These are phyloP conservation scores for Oropetium thomaeum DNA, from an alignment of 176 grass and related monocot genomes.

Conservation along the genomic window DNA sequence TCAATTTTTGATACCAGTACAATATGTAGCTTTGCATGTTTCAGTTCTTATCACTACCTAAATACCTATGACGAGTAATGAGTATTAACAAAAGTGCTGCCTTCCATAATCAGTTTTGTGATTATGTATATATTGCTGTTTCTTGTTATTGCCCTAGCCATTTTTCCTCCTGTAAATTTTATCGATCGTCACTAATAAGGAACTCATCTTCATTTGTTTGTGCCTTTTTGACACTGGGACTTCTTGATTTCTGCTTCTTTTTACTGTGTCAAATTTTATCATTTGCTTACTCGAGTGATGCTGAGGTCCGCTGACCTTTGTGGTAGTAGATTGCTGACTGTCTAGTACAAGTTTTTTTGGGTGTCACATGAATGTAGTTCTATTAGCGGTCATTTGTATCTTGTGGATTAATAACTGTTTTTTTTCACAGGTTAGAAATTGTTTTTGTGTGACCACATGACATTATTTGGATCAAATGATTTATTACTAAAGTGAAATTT, in stretches of 20 bases:
- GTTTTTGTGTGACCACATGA: too few relatives aligned
- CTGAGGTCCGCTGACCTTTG: neutral
- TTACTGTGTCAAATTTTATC: neutral
- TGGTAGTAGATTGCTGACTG: neutral
- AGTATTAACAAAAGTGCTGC: neutral
- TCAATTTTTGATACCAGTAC: slow-evolving; percentile 8
- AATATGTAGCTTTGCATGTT: slow-evolving; percentile 9
- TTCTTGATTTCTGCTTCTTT: neutral
- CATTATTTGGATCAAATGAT: too few relatives aligned
- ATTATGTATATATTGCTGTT: slow-evolving; percentile 1
- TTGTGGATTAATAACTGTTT: neutral
- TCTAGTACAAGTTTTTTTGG: neutral
- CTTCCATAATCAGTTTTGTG: slow-evolving; percentile 1
- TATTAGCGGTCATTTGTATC: neutral
- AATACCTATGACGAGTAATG: too few relatives aligned
- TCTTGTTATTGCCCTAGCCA: neutral
- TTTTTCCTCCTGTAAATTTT: slow-evolving; percentile 1
- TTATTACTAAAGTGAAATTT: too few relatives aligned
- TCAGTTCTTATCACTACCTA: neutral
- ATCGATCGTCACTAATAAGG: neutral
- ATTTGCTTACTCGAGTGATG: neutral
- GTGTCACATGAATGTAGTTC: neutral
- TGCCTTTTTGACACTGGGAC: neutral
- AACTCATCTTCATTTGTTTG: slow-evolving; percentile 13
- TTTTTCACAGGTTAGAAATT: too few relatives aligned